These are phyloP conservation scores for Penicillium sp. DNA, from an alignment of 2,329 filamentous ascomycete species.

Conservation along the genomic window DNA sequence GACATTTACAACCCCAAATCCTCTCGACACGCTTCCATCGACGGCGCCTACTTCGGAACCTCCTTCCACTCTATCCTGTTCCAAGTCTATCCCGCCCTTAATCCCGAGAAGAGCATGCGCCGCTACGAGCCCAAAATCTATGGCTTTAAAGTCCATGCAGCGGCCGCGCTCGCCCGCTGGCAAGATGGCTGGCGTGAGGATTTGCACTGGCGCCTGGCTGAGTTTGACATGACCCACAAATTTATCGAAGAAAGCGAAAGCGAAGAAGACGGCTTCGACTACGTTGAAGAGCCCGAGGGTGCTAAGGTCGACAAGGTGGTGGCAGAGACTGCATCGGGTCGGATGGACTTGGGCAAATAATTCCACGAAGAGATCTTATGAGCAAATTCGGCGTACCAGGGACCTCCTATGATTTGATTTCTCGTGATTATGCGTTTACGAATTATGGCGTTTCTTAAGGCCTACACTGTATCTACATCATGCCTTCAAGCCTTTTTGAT, in stretches of 20 bases:
- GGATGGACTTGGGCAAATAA: constrained; percentile 40
- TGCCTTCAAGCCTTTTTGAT: constrained; percentile 1
- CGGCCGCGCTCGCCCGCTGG: constrained; percentile 85
- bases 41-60: constrained; percentile 96
- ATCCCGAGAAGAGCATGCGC: constrained; percentile 79
- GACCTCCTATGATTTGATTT: constrained; percentile 20
- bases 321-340: constrained; percentile 33
- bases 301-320: constrained; percentile 25
- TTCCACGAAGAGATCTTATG: constrained; percentile 8
- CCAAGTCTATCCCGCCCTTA: constrained; percentile 90
- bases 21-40: constrained; percentile 88
- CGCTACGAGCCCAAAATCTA: constrained; percentile 89
- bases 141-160: constrained; percentile 91
- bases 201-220: constrained; percentile 74
- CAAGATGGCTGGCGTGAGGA: constrained; percentile 77
- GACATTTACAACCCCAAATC: constrained; percentile 99
- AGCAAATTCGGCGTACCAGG: constrained; percentile 29
- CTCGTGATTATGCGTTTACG: constrained; percentile 22
- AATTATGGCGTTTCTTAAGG: constrained; percentile 31
- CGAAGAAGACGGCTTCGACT: constrained; percentile 53
- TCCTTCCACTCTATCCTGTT: constrained; percentile 99
- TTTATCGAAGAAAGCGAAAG: constrained; percentile 70
- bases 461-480: constrained; percentile 25
- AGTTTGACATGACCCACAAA: constrained; percentile 67
- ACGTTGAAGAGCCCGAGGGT: constrained; percentile 40